Base-by-base conservation (phyloP, 257 asterid species). In the Marsdenia floribunda region DNA sequence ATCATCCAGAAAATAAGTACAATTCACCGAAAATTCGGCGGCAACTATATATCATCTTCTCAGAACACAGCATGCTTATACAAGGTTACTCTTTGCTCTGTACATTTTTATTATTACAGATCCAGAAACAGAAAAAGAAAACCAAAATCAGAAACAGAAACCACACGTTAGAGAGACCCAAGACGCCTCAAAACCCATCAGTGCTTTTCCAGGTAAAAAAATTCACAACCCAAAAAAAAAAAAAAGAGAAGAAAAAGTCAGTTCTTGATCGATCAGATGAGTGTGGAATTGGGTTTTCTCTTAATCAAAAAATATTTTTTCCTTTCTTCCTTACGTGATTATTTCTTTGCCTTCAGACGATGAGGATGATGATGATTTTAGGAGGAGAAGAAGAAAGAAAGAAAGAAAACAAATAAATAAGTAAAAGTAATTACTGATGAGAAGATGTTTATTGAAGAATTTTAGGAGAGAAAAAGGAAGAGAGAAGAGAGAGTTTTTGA, bases 151-250 rank as follows among this genome's bases (percentile, higher is more conserved):
- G 71, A 73, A 78, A 70, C 66, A 72, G 77, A 80, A 47, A 68
- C 85, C 79, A 90, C 93, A 89, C 83, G 85, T 84, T 69, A 83
- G 54, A 81, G 81, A 75, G 80, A 78, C 76, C 73, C 79, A 67
- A 77, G 85, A 89, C 80, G 86, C 84, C 87, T 76, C 88, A 89
- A 87, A 89, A 89, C 86, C 89, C 88, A 63, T 70, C 63, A 70
- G 73, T 80, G 74, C 82, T 50, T 84, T 79, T 71, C 72, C 33
- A 61, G 76, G 44, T 70, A 81, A 81, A 44, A 44, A 44, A 6
- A 79, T 72, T 81, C 78, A 77, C 76, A 79, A 75, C 61, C 61
- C 11, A 1, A 19, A n/a, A 7, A 38, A 74, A 78, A 75, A 37
- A 75, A 78, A 14, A 55, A 55, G 6, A 7, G 38, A 71, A 78